Percentiles rank a stretch among this genome's conserved stretches.
phyloP scores from a whole-genome alignment of 1,139 yeast genomes.

The Sugiyamaella japonica region DNA sequence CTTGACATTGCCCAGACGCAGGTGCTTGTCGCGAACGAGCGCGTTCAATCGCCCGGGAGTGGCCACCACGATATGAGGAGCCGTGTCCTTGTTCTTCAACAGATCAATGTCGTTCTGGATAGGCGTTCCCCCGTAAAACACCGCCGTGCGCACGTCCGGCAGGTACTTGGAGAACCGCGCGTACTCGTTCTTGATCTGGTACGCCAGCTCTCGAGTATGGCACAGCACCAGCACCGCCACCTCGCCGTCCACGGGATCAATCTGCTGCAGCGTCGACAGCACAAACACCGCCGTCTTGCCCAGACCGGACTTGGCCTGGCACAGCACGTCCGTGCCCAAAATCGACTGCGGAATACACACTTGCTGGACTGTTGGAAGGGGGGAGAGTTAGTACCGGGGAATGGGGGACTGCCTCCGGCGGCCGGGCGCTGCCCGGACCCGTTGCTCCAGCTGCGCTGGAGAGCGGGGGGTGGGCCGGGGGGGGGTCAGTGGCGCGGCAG shows the following conservation, averaged over 20 bases:
- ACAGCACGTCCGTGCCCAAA: conserved; percentile 94
- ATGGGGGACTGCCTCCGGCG: neutral
- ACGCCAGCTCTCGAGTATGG: conserved; percentile 98
- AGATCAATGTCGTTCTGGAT: conserved; percentile 83
- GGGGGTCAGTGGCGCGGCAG: neutral
- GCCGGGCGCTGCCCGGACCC: conserved; percentile 5
- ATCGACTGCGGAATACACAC: conserved; percentile 98
- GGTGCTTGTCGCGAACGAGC: conserved; percentile 83
- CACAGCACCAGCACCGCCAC: conserved; percentile 91
- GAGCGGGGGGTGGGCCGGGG: neutral
- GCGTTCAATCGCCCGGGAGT: conserved; percentile 98
- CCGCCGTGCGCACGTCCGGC: conserved; percentile 97
- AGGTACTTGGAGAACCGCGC: conserved; percentile 96
- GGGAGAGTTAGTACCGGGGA: conserved; percentile 18
- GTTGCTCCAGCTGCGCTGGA: neutral
- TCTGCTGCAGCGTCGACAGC: conserved; percentile 91
- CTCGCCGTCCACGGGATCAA: conserved; percentile 97
- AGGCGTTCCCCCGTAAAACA: conserved; percentile 95
- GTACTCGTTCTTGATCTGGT: conserved; percentile 96
- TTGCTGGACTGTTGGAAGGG: conserved; percentile 72
- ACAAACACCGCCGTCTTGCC: conserved; percentile 99
- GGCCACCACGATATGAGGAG: conserved; percentile 96
- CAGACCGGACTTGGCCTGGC: conserved; percentile 99
- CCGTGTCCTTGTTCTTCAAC: conserved; percentile 87
- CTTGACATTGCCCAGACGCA: conserved; percentile 86